phyloP scores from a whole-genome alignment of 768 basidiomycete species.

The Pleurotus tuber-regium region DNA sequence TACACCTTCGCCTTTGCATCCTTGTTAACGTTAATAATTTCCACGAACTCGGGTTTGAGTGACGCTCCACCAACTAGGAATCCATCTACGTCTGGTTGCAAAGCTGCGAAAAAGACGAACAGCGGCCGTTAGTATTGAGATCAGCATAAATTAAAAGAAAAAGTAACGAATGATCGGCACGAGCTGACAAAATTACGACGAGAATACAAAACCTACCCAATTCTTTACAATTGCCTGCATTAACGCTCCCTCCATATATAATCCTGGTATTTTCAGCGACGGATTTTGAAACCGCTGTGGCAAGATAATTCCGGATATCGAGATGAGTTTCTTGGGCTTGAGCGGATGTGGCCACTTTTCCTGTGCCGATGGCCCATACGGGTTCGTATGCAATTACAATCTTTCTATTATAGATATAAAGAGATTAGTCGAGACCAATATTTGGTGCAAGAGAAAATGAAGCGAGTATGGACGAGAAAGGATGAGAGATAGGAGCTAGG shows the following conservation, averaged over 20 bases:
- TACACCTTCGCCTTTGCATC: conserved; percentile 10
- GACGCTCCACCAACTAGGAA: conserved; percentile 99
- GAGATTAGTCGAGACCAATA: too few relatives aligned
- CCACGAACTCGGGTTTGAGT: conserved; percentile 93
- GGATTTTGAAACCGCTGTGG: conserved; percentile 55
- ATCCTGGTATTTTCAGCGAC: conserved; percentile 79
- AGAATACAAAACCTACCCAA: conserved; percentile 60
- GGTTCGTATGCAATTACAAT: conserved; percentile 97
- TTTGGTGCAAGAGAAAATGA: too few relatives aligned
- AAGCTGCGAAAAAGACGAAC: conserved; percentile 40
- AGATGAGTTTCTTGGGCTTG: conserved; percentile 94
- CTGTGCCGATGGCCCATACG: conserved; percentile 99
- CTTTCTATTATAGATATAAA: conserved; percentile 44
- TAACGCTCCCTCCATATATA: conserved; percentile 96
- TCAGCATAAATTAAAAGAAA: too few relatives aligned
- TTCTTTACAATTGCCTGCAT: conserved; percentile 82
- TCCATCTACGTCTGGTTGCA: conserved; percentile 85
- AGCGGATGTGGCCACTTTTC: conserved; percentile 87
- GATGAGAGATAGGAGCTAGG: neutral
- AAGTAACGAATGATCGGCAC: too few relatives aligned
- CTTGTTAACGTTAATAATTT: conserved; percentile 78
- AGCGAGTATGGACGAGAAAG: too few relatives aligned
- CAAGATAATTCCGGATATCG: conserved; percentile 75
- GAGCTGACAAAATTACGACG: too few relatives aligned
- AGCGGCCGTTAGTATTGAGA: too few relatives aligned